A percentile compares a stretch with the other conserved stretches of the same genome.
phyloP scores from a whole-genome alignment of 768 basidiomycete genomes.

The Gloeopeniophorella convolvens region DNA sequence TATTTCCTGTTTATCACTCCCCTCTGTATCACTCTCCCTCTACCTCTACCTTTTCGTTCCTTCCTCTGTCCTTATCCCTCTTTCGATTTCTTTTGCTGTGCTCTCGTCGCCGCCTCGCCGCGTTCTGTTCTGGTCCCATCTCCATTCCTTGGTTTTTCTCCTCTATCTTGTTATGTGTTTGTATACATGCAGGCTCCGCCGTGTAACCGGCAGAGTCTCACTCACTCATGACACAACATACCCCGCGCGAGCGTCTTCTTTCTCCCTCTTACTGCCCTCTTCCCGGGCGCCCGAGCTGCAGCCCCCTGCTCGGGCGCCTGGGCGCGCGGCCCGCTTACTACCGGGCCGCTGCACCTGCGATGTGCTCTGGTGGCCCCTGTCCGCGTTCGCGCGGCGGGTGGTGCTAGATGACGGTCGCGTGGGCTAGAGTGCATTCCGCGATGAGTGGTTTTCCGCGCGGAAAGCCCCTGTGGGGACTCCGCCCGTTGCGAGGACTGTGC shows the following conservation, averaged over 20 bases:
- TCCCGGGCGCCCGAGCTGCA: constrained; percentile 12
- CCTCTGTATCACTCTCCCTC: background rate
- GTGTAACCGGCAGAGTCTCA: constrained; percentile 2
- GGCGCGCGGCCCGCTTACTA: constrained; percentile 16
- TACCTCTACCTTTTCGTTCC: background rate
- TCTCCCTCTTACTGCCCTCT: background rate
- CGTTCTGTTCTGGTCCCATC: background rate
- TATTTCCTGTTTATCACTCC: too few relatives aligned
- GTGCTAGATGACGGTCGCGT: background rate
- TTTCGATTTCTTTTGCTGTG: too few relatives aligned
- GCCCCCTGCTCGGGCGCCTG: constrained; percentile 7
- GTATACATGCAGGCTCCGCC: constrained; percentile 2
- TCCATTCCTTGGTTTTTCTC: background rate
- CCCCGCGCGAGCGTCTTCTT: too few relatives aligned
- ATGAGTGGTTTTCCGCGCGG: constrained; percentile 30
- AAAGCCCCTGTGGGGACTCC: constrained; percentile 76
- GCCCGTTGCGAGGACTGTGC: constrained; percentile 72
- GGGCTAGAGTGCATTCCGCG: constrained; percentile 37
- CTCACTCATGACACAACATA: background rate
- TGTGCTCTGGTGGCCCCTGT: background rate
- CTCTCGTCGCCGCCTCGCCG: too few relatives aligned
- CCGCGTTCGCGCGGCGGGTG: background rate
- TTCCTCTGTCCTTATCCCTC: too few relatives aligned
- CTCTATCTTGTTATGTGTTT: constrained; percentile 4
- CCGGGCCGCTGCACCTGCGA: constrained; percentile 3